Conservation (phyloP, 768 basidiomycete genomes). For the Russula brevipes region DNA sequence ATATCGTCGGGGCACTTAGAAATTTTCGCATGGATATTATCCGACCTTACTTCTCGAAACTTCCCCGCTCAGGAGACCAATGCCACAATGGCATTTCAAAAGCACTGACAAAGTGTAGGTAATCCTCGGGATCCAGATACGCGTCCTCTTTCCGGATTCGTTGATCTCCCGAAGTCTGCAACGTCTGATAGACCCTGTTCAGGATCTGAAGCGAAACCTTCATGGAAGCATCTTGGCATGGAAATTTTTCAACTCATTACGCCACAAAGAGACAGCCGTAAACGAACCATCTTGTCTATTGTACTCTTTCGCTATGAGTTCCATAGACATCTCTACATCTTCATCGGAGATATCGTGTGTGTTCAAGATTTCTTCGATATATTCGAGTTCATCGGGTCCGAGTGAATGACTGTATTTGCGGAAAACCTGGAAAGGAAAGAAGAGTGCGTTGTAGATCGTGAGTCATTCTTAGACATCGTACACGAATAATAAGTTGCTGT, state of each 20-base stretch:
- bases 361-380: slow-evolving; percentile 66
- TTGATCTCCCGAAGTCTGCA: slow-evolving; percentile 61
- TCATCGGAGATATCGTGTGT: slow-evolving; percentile 65
- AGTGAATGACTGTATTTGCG: slow-evolving; percentile 85
- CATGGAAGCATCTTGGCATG: slow-evolving; percentile 63
- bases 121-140: slow-evolving; percentile 69
- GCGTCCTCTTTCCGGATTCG: slow-evolving; percentile 48
- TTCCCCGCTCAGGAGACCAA: slow-evolving; percentile 81
- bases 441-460: not conserved
- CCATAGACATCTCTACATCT: slow-evolving; percentile 69
- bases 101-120: slow-evolving; percentile 80
- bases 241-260: not conserved
- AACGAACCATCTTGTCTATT: slow-evolving; percentile 79
- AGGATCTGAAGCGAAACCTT: slow-evolving; percentile 69
- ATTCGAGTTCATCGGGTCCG: slow-evolving; percentile 68
- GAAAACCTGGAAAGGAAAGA: slow-evolving; percentile 52
- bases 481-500: slow-evolving; percentile 23
- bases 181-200: slow-evolving; percentile 64
- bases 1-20: not conserved
- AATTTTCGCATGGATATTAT: not conserved
- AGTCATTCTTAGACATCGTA: slow-evolving; percentile 2
- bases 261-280: not conserved
- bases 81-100: slow-evolving; percentile 96
- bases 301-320: slow-evolving; percentile 79
- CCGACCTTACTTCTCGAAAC: slow-evolving; percentile 73